A percentile compares a stretch with the other conserved stretches of the same genome.
phyloP scores from a whole-genome alignment of 73 alveolate species.

The Tetrahymena borealis region DNA sequence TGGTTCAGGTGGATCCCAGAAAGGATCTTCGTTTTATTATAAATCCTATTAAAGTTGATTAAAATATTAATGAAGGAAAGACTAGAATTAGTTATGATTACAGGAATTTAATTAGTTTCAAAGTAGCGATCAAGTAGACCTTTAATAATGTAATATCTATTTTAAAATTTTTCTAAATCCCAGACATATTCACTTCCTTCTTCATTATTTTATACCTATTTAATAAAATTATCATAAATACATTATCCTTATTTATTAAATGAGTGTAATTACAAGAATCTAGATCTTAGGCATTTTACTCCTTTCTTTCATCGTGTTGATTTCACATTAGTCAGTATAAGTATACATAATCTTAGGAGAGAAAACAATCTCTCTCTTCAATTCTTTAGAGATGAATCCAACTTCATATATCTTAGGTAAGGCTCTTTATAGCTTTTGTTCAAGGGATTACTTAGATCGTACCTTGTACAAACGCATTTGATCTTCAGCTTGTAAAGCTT shows the following conservation, averaged over 20 bases:
- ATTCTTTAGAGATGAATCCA: constrained; percentile 57
- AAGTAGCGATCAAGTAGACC: constrained; percentile 76
- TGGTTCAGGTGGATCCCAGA: constrained; percentile 85
- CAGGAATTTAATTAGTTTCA: constrained; percentile 47
- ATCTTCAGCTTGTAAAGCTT: constrained; percentile 32
- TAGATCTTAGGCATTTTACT: constrained; percentile 5
- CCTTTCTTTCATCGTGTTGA: constrained; percentile 45
- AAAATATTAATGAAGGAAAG: neutral
- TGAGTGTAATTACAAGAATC: neutral
- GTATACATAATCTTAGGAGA: constrained; percentile 35
- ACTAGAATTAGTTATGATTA: neutral
- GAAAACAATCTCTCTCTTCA: constrained; percentile 50
- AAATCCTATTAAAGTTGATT: neutral
- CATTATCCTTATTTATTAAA: neutral
- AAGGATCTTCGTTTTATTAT: constrained; percentile 79
- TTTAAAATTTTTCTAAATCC: constrained; percentile 78
- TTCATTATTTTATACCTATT: constrained; percentile 75
- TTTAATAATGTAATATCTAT: constrained; percentile 77
- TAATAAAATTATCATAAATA: constrained; percentile 10
- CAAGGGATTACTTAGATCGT: constrained; percentile 21
- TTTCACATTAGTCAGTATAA: constrained; percentile 48
- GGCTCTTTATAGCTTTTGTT: constrained; percentile 16
- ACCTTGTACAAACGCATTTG: constrained; percentile 15
- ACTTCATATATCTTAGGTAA: constrained; percentile 67
- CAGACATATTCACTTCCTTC: constrained; percentile 81